Base-by-base conservation (phyloP, 169 alveolate species). In the Babesia ovis region DNA sequence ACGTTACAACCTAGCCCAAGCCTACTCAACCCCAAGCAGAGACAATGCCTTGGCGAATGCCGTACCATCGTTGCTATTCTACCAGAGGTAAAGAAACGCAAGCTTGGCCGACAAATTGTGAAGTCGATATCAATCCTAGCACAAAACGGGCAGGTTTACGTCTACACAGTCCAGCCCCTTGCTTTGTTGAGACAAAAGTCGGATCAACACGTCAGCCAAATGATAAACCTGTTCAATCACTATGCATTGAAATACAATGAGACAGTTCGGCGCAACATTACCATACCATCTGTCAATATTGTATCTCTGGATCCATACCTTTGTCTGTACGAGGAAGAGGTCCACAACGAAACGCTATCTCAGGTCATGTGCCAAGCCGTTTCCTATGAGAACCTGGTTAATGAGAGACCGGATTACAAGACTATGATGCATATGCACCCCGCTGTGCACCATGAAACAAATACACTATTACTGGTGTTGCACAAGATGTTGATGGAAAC, bases 401-500 rank as follows among this genome's bases (percentile, higher is more conserved):
- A 0, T 16, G 53, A 62, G 12, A 27, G 51, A 1, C 61, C 56
- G 29, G 35, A 55, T 27, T 14, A 8, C 39, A 41, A 23, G 27
- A 12, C 23, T 2, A 4, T 56, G 20, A 31, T 51, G 29, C 23
- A 32, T 22, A n/a, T 54, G 23, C 60, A 50, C 37, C 79, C 58
- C n/a, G 2, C 70, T 8, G 42, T 50, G 71, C 18, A 32, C 34
- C 58, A 35, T 32, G 83, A 79, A 48, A 79, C 86, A 2, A 58
- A 53, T 53, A 27, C 72, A n/a, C 35, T 79, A 46, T 32, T 79
- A 34, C 53, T 68, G 37, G 76, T 79, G n/a, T 68, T 79, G 11
- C 86, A 79, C 62, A 79, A 79, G 76, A 79, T 79, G 70, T 31
- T 68, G 37, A 46, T 79, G 83, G 86, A 79, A 58, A 50, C 37